Evolutionary conservation across 2,329 filamentous ascomycete species (phyloP), one percentile per base, ranked within the genome.

Genomic region (Chaetomium sp.): DNA sequence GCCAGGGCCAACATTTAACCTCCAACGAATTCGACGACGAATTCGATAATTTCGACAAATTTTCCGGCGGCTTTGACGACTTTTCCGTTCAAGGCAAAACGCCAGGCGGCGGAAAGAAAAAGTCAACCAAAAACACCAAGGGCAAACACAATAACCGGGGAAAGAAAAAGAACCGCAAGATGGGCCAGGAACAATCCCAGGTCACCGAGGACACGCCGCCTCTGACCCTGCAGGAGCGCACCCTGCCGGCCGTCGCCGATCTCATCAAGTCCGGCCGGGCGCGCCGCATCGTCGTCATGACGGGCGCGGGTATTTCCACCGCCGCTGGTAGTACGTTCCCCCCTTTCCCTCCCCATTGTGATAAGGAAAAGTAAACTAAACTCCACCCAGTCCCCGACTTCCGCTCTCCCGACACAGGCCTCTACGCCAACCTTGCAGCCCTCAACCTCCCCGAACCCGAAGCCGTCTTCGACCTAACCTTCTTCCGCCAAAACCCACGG

Each of bases 391-490:
- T 99, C 60, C 94, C 94, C 59, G 94, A 99, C 72, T 99, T 97
- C 70, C 82, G 94, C 61, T 95, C 91, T 1, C 91, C 92, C 59
- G 87, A 90, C 56, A 97, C 92, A 0, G 94, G 94, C 3, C 81
- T 99, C 9, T 99, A 99, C 71, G 86, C 89, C 65, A 97, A 97
- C 67, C 84, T 99, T 14, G 87, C 88, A 27, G 82, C 88, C 52
- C 80, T 97, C 36, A 84, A 95, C 58, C 80, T 99, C 0, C 91
- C 91, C 0, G 86, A 92, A 65, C 87, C 92, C 27, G 91, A 97
- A 73, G 91, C 90, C 37, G 90, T 97, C 45, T 97, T 99, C 72
- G 91, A 96, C 67, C 92, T 99, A 61, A 77, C 78, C 56, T 99
- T 89, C 76, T 99, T 99, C 74, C 81, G 86, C 59, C 68, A 85